Evolutionary conservation across 1,284 basidiomycete species (phyloP).

Genomic region (Apiotrichum veenhuisii): DNA sequence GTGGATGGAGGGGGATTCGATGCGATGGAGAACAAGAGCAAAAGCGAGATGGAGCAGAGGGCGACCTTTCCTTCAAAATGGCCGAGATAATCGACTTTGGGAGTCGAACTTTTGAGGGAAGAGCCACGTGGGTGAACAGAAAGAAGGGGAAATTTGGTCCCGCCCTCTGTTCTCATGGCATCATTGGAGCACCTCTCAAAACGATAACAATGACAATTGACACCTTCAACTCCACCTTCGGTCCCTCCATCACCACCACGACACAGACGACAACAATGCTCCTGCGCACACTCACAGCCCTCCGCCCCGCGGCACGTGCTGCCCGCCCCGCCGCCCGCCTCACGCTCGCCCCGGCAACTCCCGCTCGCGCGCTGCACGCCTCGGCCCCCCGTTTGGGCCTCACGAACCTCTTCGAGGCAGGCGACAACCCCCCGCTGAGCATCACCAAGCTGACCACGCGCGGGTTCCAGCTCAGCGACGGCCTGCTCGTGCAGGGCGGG

Average conservation of each 20-base stretch:
- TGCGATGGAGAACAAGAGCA: background rate
- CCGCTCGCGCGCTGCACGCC: constrained; percentile 7
- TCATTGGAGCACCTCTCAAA: background rate
- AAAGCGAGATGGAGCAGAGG: background rate
- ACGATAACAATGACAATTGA: no score
- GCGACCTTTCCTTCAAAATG: background rate
- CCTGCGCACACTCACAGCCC: background rate
- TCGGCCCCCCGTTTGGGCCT: constrained; percentile 9
- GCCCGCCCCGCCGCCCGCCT: background rate
- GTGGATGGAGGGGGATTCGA: background rate
- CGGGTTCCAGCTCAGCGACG: constrained; percentile 54
- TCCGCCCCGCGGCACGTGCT: background rate
- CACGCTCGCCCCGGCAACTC: background rate
- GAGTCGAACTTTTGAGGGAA: background rate
- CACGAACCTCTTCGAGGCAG: constrained; percentile 31
- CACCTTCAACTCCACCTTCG: background rate
- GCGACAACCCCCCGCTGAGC: constrained; percentile 28
- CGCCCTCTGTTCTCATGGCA: background rate
- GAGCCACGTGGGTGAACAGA: background rate
- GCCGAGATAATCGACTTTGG: background rate
- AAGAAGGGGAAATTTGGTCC: background rate
- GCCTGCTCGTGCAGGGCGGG: constrained; percentile 70
- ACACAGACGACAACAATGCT: background rate
- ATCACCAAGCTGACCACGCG: constrained; percentile 38
- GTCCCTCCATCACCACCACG: background rate